These are phyloP conservation scores for Oehlia diaphana DNA, from an alignment of 192 early-diverging fungal species.

Conservation along the genomic window DNA sequence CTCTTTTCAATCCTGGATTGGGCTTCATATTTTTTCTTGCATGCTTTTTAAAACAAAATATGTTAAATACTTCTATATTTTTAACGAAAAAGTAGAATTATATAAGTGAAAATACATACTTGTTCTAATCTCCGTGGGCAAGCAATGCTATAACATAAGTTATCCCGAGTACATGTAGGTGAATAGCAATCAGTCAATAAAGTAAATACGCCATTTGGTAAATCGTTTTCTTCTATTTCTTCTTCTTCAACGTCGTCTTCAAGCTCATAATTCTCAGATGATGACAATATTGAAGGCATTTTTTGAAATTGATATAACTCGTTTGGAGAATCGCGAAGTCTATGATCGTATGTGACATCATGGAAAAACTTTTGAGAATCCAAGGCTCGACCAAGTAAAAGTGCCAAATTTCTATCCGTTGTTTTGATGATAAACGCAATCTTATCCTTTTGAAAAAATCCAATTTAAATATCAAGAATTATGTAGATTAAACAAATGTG, in stretches of 20 bases:
- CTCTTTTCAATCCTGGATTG: constrained; percentile 27
- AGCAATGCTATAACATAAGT: constrained; percentile 85
- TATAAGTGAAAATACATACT: constrained; percentile 31
- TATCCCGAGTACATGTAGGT: constrained; percentile 79
- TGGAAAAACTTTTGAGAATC: constrained; percentile 91
- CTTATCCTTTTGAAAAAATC: constrained; percentile 57
- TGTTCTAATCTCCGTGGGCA: constrained; percentile 83
- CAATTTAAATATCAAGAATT: constrained; percentile 16
- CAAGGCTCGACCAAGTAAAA: constrained; percentile 85
- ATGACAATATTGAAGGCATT: constrained; percentile 27
- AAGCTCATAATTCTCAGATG: constrained; percentile 10
- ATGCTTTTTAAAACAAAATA: constrained; percentile 23
- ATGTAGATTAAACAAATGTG: constrained; percentile 5
- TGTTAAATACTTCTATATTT: too few species aligned
- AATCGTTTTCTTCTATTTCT: constrained; percentile 37
- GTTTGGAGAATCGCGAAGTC: constrained; percentile 79
- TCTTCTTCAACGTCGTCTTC: constrained; percentile 29
- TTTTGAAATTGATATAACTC: constrained; percentile 85
- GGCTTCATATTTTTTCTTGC: constrained; percentile 39
- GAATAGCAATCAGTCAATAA: constrained; percentile 92
- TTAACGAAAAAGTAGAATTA: background rate
- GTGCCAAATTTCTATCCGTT: constrained; percentile 82
- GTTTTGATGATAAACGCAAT: constrained; percentile 78
- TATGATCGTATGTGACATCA: constrained; percentile 85
- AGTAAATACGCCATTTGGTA: constrained; percentile 87